phyloP scores from a whole-genome alignment of 495 filamentous ascomycete species.

The Aspergillus carlsbadensis region DNA sequence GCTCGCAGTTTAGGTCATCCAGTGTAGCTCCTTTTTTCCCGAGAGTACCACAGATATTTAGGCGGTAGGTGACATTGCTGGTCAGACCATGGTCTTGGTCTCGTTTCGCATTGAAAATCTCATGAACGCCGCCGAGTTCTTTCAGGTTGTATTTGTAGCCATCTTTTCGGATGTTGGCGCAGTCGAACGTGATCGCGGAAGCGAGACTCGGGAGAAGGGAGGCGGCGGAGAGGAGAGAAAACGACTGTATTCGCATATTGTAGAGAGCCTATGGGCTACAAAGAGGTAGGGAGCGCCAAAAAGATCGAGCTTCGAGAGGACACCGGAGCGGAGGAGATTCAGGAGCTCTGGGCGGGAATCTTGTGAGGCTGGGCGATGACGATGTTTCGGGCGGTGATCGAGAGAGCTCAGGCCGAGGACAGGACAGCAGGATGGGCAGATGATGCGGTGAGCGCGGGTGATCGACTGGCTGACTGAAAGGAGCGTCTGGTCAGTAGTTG shows the following conservation, averaged over 20 bases:
- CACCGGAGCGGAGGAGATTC: neutral
- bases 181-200: conserved; percentile 55
- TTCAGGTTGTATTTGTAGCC: conserved; percentile 63
- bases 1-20: conserved; percentile 63
- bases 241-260: conserved; percentile 44
- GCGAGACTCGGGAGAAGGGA: conserved; percentile 38
- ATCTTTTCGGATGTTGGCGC: conserved; percentile 58
- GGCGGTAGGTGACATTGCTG: conserved; percentile 86
- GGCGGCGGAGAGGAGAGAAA: conserved; percentile 46
- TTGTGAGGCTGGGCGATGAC: neutral
- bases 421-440: conserved; percentile 9
- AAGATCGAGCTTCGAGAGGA: neutral
- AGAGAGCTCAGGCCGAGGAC: conserved; percentile 3
- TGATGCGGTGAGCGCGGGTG: conserved; percentile 9
- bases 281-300: conserved; percentile 2
- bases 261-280: conserved; percentile 7
- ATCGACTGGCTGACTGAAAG: neutral
- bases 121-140: conserved; percentile 70
- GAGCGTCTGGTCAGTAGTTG: neutral
- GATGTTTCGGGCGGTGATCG: conserved; percentile 10
- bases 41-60: conserved; percentile 77
- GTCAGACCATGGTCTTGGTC: conserved; percentile 41
- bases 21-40: conserved; percentile 49
- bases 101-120: conserved; percentile 58
- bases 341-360: neutral